Conservation (phyloP, 2,329 filamentous ascomycete genomes). For the Pseudonectria buxi region DNA sequence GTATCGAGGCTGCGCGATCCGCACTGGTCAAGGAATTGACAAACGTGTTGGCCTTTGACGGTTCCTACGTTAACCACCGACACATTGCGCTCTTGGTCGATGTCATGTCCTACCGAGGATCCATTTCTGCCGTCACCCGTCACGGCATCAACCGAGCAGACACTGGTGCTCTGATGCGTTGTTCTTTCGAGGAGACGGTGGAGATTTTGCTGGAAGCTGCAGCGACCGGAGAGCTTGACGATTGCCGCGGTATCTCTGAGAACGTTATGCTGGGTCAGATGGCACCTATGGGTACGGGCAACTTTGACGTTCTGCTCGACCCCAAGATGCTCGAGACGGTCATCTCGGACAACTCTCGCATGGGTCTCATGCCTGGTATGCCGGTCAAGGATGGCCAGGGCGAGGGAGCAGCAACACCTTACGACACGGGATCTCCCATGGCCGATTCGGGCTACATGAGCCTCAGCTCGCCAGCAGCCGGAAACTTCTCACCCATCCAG, state of each 20-base stretch:
- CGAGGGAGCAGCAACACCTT: constrained; percentile 86
- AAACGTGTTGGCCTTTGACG: constrained; percentile 92
- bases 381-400: constrained; percentile 67
- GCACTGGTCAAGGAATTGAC: constrained; percentile 84
- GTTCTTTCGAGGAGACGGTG: constrained; percentile 98
- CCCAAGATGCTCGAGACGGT: constrained; percentile 94
- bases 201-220: constrained; percentile 96
- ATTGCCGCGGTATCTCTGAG: constrained; percentile 96
- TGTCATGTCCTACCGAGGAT: constrained; percentile 94
- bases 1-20: constrained; percentile 88
- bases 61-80: constrained; percentile 98
- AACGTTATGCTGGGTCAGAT: constrained; percentile 98
- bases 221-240: constrained; percentile 88
- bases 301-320: constrained; percentile 90
- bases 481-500: constrained; percentile 72
- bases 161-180: constrained; percentile 97
- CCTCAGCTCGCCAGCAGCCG: constrained; percentile 55
- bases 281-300: constrained; percentile 93
- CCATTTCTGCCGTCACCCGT: constrained; percentile 91
- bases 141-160: constrained; percentile 98
- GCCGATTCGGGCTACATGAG: constrained; percentile 62
- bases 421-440: constrained; percentile 80
- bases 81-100: constrained; percentile 93
- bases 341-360: constrained; percentile 84
- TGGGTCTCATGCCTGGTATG: constrained; percentile 73